phyloP scores from a whole-genome alignment of 176 grass and related monocot genomes.

The Leersia perrieri region DNA sequence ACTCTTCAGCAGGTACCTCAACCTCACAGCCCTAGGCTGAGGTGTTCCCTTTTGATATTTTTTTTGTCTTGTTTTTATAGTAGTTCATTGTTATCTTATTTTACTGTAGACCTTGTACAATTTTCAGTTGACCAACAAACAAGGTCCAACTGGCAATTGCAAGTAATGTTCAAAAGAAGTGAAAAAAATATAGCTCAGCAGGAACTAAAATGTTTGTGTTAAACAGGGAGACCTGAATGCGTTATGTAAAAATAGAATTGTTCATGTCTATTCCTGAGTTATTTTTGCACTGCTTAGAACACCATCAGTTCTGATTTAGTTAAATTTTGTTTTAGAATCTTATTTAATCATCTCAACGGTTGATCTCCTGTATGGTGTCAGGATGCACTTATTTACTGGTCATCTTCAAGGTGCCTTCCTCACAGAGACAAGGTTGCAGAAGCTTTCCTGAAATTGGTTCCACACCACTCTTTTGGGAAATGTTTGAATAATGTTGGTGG shows the following conservation, averaged over 20 bases:
- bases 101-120: neutral
- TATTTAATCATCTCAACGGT: conserved; percentile 20
- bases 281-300: neutral
- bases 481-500: conserved; percentile 91
- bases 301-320: neutral
- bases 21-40: neutral
- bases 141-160: neutral
- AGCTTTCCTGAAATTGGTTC: conserved; percentile 59
- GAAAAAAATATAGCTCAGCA: neutral
- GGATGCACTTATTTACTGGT: conserved; percentile 93
- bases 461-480: conserved; percentile 84
- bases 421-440: conserved; percentile 64
- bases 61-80: neutral
- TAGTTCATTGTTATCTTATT: neutral
- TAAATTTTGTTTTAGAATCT: neutral
- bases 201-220: neutral
- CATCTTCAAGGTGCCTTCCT: conserved; percentile 84
- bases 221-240: neutral
- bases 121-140: too few relatives aligned
- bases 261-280: neutral
- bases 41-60: neutral
- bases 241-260: conserved; percentile 6
- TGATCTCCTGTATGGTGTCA: conserved; percentile 39
- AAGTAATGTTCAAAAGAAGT: neutral
- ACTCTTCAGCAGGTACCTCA: neutral